phyloP scores from a whole-genome alignment of 768 basidiomycete genomes.

The Serendipita indica region DNA sequence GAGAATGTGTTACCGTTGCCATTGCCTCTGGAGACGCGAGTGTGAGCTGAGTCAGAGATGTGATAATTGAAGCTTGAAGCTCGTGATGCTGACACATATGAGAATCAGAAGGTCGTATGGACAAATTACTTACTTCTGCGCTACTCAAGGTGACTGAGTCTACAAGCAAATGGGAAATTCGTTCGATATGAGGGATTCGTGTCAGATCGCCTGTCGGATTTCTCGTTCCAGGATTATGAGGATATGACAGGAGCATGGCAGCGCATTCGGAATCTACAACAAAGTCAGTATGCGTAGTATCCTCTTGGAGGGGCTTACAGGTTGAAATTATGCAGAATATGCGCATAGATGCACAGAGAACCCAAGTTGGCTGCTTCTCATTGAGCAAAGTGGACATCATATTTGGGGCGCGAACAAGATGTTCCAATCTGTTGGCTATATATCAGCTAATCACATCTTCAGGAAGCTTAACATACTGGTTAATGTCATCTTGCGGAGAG shows the following conservation, averaged over 20 bases:
- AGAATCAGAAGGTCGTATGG: background rate
- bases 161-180: conserved; percentile 12
- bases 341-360: conserved; percentile 35
- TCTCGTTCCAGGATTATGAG: background rate
- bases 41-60: conserved; percentile 29
- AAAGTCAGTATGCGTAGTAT: background rate
- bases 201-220: background rate
- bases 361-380: conserved; percentile 34
- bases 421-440: conserved; percentile 25
- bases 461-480: conserved; percentile 20
- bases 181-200: conserved; percentile 11
- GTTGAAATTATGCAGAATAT: conserved; percentile 40
- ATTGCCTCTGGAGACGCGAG: conserved; percentile 27
- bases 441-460: background rate
- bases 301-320: conserved; percentile 27
- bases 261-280: background rate
- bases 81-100: too few relatives aligned
- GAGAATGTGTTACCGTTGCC: conserved; percentile 32
- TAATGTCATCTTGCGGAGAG: conserved; percentile 29
- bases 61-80: conserved; percentile 28
- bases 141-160: conserved; percentile 3
- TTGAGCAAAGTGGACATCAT: conserved; percentile 37
- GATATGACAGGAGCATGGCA: background rate
- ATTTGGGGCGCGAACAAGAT: conserved; percentile 27
- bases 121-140: background rate